phyloP scores from a whole-genome alignment of 164 flowering plant species.

The Dillenia suffruticosa region DNA sequence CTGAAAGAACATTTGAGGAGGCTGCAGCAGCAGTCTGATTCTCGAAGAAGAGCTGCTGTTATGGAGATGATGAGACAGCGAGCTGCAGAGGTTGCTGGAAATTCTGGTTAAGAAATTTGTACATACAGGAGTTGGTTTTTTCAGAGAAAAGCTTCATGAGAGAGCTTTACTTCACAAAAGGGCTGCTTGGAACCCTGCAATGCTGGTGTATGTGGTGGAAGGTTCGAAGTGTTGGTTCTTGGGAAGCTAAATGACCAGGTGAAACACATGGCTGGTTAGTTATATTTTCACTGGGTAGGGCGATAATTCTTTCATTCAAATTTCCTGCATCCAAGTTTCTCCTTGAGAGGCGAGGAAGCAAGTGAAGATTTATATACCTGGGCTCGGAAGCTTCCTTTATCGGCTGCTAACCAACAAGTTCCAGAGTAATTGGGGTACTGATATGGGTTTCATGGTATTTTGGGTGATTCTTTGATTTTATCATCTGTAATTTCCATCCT shows the following conservation, averaged over 20 bases:
- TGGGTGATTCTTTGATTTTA: conserved; percentile 45
- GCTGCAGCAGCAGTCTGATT: conserved; percentile 91
- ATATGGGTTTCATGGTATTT: background rate
- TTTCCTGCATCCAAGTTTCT: background rate
- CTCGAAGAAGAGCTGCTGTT: conserved; percentile 94
- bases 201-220: background rate
- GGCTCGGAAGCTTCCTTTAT: conserved; percentile 5
- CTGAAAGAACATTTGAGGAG: conserved; percentile 84
- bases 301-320: too few species aligned
- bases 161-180: conserved; percentile 8
- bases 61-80: conserved; percentile 99
- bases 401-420: conserved; percentile 14
- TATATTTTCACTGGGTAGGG: too few species aligned
- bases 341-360: background rate
- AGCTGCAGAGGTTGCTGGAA: conserved; percentile 91
- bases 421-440: conserved; percentile 2
- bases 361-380: conserved; percentile 6
- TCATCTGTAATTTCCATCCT: conserved; percentile 15
- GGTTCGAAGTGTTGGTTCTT: too few species aligned
- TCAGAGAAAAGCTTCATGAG: conserved; percentile 6
- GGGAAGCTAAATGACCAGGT: background rate
- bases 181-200: conserved; percentile 12
- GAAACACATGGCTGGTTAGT: background rate
- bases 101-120: conserved; percentile 40
- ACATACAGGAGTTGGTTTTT: conserved; percentile 19